Conservation (phyloP, 2,329 filamentous ascomycete species). For the Trichoderma arundinaceum region DNA sequence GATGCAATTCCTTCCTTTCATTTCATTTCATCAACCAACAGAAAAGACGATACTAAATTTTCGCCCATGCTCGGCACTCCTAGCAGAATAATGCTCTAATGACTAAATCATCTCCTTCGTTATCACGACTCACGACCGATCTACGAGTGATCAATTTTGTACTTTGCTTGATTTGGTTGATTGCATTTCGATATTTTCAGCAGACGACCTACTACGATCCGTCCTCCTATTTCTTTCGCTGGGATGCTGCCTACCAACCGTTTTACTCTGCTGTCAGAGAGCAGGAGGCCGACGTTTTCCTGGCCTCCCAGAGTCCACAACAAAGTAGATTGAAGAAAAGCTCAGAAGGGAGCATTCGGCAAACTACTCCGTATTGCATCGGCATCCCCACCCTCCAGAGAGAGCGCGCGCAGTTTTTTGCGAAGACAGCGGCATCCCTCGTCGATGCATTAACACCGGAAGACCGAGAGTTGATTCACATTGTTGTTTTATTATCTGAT, state of each 20-base stretch:
- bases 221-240: conserved; percentile 40
- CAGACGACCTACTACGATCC: conserved; percentile 37
- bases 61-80: neutral
- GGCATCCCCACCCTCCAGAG: conserved; percentile 42
- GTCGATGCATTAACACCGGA: conserved; percentile 39
- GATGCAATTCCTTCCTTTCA: neutral
- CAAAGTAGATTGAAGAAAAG: neutral
- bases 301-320: conserved; percentile 22
- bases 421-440: conserved; percentile 40
- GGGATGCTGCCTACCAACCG: conserved; percentile 36
- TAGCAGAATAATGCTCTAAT: conserved; percentile 20
- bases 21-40: neutral
- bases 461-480: conserved; percentile 39
- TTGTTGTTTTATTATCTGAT: conserved; percentile 43
- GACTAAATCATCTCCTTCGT: conserved; percentile 14
- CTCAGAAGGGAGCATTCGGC: neutral
- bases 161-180: conserved; percentile 33
- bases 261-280: conserved; percentile 38
- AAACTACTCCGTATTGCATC: conserved; percentile 36
- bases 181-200: conserved; percentile 36
- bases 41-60: neutral
- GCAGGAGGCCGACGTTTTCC: conserved; percentile 36
- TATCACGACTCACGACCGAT: conserved; percentile 14
- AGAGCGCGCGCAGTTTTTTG: conserved; percentile 38
- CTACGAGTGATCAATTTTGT: conserved; percentile 22